Conservation (phyloP, 2,329 filamentous ascomycete genomes). For the Hypoxylon sp. region DNA sequence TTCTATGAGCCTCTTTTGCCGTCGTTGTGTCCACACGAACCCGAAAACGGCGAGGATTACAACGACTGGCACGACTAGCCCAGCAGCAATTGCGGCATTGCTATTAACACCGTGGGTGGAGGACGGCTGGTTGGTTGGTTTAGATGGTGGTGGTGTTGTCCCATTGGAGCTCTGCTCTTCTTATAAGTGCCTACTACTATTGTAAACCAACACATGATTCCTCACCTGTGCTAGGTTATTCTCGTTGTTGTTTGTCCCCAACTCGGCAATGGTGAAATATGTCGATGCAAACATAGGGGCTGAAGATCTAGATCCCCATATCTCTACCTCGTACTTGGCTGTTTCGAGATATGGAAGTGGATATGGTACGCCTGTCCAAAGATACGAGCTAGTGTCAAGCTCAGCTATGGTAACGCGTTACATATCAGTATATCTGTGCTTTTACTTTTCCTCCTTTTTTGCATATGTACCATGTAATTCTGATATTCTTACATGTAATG, state of each 20-base stretch:
- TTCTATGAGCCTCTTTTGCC: conserved; percentile 41
- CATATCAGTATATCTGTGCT: conserved; percentile 2
- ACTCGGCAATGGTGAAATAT: conserved; percentile 36
- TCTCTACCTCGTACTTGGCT: conserved; percentile 43
- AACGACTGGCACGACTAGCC: conserved; percentile 44
- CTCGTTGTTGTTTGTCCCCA: conserved; percentile 2
- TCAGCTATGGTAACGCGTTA: conserved; percentile 31
- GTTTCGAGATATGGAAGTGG: conserved; percentile 45
- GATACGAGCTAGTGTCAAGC: conserved; percentile 41
- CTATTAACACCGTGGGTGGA: conserved; percentile 33
- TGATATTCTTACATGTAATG: conserved; percentile 39
- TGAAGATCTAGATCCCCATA: conserved; percentile 29
- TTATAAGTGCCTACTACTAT: conserved; percentile 10
- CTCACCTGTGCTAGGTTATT: conserved; percentile 26
- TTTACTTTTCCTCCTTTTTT: neutral
- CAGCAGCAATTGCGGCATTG: conserved; percentile 44
- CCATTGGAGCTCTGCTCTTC: conserved; percentile 24
- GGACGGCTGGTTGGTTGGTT: conserved; percentile 25
- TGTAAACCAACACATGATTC: conserved; percentile 1
- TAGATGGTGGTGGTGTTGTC: conserved; percentile 31
- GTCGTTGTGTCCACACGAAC: conserved; percentile 41
- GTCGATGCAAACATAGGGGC: conserved; percentile 35
- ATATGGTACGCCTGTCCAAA: conserved; percentile 42
- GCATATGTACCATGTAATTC: neutral
- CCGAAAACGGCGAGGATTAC: conserved; percentile 41